Evolutionary conservation across 345 rosid genomes (phyloP).

Genomic region (Melaleuca quinquenervia): DNA sequence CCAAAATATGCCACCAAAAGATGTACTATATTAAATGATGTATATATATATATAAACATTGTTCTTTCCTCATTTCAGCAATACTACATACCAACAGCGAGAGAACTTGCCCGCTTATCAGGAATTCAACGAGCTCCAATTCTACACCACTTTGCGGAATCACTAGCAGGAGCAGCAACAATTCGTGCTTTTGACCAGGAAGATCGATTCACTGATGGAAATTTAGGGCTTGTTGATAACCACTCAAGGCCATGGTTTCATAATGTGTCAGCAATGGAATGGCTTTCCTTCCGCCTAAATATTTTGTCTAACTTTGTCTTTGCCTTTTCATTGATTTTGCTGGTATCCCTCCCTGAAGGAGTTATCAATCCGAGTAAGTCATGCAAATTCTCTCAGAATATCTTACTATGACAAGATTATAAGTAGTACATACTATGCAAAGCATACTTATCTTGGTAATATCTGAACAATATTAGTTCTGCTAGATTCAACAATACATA

Average conservation of each 20-base stretch:
- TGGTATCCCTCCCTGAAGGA: slow-evolving; percentile 92
- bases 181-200: slow-evolving; percentile 80
- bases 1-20: not conserved
- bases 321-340: slow-evolving; percentile 76
- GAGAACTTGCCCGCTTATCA: slow-evolving; percentile 81
- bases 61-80: slow-evolving; percentile 21
- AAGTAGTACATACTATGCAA: not conserved
- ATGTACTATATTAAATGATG: not conserved
- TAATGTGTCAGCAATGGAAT: slow-evolving; percentile 78
- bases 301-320: slow-evolving; percentile 81
- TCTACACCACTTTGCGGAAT: slow-evolving; percentile 93
- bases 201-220: slow-evolving; percentile 50
- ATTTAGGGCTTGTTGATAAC: slow-evolving; percentile 56
- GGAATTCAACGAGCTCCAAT: slow-evolving; percentile 85
- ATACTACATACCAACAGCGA: slow-evolving; percentile 92
- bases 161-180: slow-evolving; percentile 78
- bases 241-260: slow-evolving; percentile 97
- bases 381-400: not conserved
- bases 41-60: not conserved
- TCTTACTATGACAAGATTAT: not conserved
- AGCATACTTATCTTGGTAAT: not conserved
- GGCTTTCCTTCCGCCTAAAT: slow-evolving; percentile 92
- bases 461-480: not conserved
- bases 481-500: not conserved
- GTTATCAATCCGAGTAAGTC: slow-evolving; percentile 82